Percentiles rank a stretch among this genome's conserved stretches.
These are phyloP conservation scores for Suillus spraguei DNA, from an alignment of 768 basidiomycete species.

Conservation along the genomic window DNA sequence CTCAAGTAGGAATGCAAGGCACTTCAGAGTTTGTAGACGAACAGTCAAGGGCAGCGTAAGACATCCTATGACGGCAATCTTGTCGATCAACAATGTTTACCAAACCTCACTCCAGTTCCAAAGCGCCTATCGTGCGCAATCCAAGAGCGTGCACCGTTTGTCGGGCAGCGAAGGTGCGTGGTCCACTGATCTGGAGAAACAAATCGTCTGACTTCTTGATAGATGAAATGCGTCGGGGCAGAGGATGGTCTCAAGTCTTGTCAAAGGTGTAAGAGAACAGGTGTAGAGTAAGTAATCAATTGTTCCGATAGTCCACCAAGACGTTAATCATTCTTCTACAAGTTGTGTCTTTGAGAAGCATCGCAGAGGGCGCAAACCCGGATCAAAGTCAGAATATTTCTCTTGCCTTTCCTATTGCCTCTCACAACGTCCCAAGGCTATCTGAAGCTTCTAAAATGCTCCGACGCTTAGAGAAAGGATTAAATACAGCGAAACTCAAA, in stretches of 20 bases:
- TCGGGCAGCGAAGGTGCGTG: slow-evolving; percentile 73
- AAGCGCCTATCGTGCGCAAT: slow-evolving; percentile 48
- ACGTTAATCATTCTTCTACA: slow-evolving; percentile 16
- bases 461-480: slow-evolving; percentile 81
- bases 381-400: slow-evolving; percentile 68
- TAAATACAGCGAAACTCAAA: slow-evolving; percentile 77
- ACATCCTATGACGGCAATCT: slow-evolving; percentile 8
- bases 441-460: slow-evolving; percentile 92
- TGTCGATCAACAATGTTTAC: slow-evolving; percentile 16
- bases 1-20: slow-evolving; percentile 28
- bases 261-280: slow-evolving; percentile 82
- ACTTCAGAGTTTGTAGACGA: slow-evolving; percentile 31
- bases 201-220: slow-evolving; percentile 20
- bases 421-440: slow-evolving; percentile 48
- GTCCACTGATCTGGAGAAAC: slow-evolving; percentile 16
- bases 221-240: slow-evolving; percentile 94
- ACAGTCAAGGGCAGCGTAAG: slow-evolving; percentile 33
- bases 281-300: slow-evolving; percentile 59
- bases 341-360: slow-evolving; percentile 91
- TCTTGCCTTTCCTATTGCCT: slow-evolving; percentile 10
- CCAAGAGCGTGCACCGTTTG: slow-evolving; percentile 82
- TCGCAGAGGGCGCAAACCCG: slow-evolving; percentile 84
- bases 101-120: slow-evolving; percentile 33
- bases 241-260: slow-evolving; percentile 83
- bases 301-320: slow-evolving; percentile 19